Percentiles rank a stretch among this genome's conserved stretches.
phyloP scores from a whole-genome alignment of 305 asterid species.

The Ilex paraguariensis region DNA sequence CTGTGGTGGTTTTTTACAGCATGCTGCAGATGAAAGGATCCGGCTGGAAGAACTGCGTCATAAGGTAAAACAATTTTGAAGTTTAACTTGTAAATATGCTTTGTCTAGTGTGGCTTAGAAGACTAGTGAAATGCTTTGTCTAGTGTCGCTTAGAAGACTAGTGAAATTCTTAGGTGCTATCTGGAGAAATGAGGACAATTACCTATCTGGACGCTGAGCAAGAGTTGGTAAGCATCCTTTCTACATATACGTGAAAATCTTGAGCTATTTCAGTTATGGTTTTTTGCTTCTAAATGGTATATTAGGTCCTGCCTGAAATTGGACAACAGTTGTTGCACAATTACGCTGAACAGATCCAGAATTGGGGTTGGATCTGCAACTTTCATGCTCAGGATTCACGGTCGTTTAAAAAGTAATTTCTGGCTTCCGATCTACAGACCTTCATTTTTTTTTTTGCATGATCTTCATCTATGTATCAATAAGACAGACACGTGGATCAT shows the following conservation, averaged over 20 bases:
- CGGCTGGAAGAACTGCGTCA: constrained; percentile 83
- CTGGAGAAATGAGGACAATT: constrained; percentile 72
- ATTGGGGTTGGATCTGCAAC: constrained; percentile 97
- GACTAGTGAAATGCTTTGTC: constrained; percentile 4
- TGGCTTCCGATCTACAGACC: background rate
- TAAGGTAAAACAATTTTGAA: constrained; percentile 46
- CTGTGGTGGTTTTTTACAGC: constrained; percentile 49
- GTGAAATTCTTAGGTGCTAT: constrained; percentile 52
- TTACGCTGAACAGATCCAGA: constrained; percentile 64
- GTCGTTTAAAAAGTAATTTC: constrained; percentile 64
- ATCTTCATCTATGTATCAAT: too few relatives aligned
- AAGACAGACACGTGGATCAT: background rate
- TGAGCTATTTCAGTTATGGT: constrained; percentile 8
- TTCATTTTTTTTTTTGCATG: background rate
- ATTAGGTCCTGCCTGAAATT: constrained; percentile 79
- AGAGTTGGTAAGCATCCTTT: constrained; percentile 57
- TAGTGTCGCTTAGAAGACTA: constrained; percentile 16
- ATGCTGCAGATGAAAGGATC: constrained; percentile 98
- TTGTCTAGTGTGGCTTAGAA: background rate
- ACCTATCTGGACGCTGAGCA: constrained; percentile 67
- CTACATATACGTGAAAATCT: constrained; percentile 15
- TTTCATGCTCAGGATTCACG: constrained; percentile 50
- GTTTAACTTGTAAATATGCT: constrained; percentile 12
- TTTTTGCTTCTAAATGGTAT: constrained; percentile 19
- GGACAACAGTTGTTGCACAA: constrained; percentile 80